Evolutionary conservation across 345 rosid genomes (phyloP), one percentile per base, ranked within the genome.

Genomic region (Acer negundo): DNA sequence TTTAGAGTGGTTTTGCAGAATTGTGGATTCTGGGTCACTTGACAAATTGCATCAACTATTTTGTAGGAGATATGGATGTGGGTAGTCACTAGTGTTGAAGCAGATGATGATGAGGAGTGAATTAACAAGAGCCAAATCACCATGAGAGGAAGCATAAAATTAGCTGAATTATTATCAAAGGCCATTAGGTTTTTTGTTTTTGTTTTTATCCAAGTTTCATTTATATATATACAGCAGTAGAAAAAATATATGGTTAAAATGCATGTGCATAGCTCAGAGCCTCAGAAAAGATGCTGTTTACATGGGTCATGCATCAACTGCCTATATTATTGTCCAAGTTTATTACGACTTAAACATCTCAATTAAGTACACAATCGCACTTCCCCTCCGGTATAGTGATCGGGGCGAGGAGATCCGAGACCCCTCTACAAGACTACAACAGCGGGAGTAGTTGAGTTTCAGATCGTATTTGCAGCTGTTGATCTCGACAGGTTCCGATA

Each of bases 301-400:
- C 19, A n/a, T 19, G 26, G 70, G 10, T 67, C 70, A 67, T 67
- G 70, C 51, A 17, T 67, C 6, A 40, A 65, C 42, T 28, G 68
- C 68, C 68, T 26, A 26, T 13, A 13, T 17, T 6, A 26, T 26
- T 26, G 28, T 62, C 28, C 19, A 3, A 64, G 67, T 16, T 26
- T 64, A 31, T 28, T 42, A 31, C n/a, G 22, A 15, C 31, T 40
- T 40, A 40, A 40, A 40, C 42, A 5, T 40, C 5, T 40, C 42
- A 7, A 40, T 40, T 40, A 0, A 5, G 42, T 40, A 40, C 42
- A 40, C 42, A 40, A 40, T 7, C 42, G 31, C 31, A 28, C 31
- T 28, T 28, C 31, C 31, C 28, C 2, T 26, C 28, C 1, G 1
- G 28, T 26, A 26, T 26, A 26, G 28, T 26, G 28, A 28, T 28